Percentiles rank a stretch among this genome's conserved stretches.
Conservation (phyloP, 768 basidiomycete genomes). For the Epithele typhae region DNA sequence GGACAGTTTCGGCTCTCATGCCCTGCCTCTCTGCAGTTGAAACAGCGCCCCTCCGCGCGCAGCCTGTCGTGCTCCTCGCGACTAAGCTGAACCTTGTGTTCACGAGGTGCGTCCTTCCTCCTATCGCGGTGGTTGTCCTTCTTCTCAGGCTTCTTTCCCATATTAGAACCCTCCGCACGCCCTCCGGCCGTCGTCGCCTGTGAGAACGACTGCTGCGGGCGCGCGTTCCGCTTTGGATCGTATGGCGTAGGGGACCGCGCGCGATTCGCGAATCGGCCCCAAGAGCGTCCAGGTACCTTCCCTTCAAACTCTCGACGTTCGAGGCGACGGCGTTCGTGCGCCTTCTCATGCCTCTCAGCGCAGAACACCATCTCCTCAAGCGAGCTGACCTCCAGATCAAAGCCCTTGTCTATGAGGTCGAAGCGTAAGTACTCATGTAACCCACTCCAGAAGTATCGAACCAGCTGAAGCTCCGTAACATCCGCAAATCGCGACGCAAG, state of each 20-base stretch:
- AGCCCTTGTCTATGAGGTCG: conserved; percentile 17
- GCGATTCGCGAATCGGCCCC: background rate
- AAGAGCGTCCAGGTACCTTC: background rate
- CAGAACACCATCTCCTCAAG: background rate
- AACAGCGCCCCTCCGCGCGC: conserved; percentile 9
- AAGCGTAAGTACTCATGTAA: conserved; percentile 15
- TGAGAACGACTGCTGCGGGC: too few relatives aligned
- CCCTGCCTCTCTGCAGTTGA: conserved; percentile 10
- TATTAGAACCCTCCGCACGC: too few relatives aligned
- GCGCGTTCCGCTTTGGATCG: too few relatives aligned
- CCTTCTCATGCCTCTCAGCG: background rate
- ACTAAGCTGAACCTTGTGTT: background rate
- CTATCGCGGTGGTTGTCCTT: background rate
- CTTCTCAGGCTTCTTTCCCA: background rate
- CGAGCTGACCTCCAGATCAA: conserved; percentile 3
- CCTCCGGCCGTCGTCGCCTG: background rate
- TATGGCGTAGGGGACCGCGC: too few relatives aligned
- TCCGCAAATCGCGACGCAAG: conserved; percentile 15
- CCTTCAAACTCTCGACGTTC: background rate
- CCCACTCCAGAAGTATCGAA: conserved; percentile 9
- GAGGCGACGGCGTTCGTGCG: background rate
- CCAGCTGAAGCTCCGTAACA: conserved; percentile 8
- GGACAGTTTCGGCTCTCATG: conserved; percentile 8
- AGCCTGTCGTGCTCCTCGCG: conserved; percentile 1
- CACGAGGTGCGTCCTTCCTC: background rate